Evolutionary conservation across 352 stramenopile species (phyloP).

Genomic region (Thraustochytrium striatum): DNA sequence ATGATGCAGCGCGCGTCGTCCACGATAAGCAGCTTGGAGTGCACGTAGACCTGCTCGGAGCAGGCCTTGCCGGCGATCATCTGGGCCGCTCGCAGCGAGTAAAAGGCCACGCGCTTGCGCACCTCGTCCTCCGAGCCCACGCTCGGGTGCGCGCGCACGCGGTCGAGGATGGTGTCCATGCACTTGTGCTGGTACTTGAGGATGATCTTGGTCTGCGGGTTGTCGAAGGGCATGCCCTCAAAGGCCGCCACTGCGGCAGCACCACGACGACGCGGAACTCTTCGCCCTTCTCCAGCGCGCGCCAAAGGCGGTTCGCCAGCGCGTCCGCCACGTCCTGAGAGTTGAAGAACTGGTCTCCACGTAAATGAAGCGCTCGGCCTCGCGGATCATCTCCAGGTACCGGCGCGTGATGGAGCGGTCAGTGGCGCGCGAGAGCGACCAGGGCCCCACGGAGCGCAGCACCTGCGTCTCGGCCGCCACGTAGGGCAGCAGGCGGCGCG

Average conservation of each 20-base stretch:
- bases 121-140: slow-evolving; percentile 62
- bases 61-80: slow-evolving; percentile 56
- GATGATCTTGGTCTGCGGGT: slow-evolving; percentile 9
- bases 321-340: slow-evolving; percentile 66
- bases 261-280: slow-evolving; percentile 52
- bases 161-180: slow-evolving; percentile 71
- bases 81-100: slow-evolving; percentile 72
- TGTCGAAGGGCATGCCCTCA: slow-evolving; percentile 37
- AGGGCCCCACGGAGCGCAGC: slow-evolving; percentile 19
- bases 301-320: slow-evolving; percentile 46
- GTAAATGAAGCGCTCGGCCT: slow-evolving; percentile 60
- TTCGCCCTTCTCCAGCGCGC: slow-evolving; percentile 44
- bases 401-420: slow-evolving; percentile 50
- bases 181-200: slow-evolving; percentile 66
- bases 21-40: slow-evolving; percentile 70
- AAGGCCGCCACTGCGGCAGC: slow-evolving; percentile 45
- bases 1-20: slow-evolving; percentile 82
- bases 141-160: slow-evolving; percentile 67
- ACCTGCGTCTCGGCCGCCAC: too few species aligned
- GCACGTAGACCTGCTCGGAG: slow-evolving; percentile 44
- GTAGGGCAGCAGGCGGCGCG: too few species aligned
- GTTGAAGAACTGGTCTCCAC: slow-evolving; percentile 90
- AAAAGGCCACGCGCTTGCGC: slow-evolving; percentile 73
- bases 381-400: slow-evolving; percentile 51
- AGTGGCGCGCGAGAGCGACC: slow-evolving; percentile 37